Evolutionary conservation across 2,329 filamentous ascomycete species (phyloP).

Genomic region (Passalora sequoiae): DNA sequence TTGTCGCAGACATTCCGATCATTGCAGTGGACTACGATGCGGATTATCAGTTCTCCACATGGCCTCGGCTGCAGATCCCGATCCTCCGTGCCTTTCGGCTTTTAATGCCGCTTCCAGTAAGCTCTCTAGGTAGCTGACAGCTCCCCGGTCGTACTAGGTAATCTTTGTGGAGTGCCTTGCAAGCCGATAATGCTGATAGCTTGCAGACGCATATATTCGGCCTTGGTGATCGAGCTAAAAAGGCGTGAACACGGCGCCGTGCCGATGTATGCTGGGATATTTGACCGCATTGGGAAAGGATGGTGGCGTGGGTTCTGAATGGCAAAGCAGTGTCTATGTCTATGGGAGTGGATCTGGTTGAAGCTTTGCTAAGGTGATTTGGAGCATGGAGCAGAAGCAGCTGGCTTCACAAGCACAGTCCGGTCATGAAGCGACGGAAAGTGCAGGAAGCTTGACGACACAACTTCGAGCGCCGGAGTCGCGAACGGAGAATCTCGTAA

Average conservation of each 20-base stretch:
- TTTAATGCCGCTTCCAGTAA: no score
- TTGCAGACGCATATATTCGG: neutral
- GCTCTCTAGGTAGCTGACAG: no score
- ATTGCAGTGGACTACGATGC: no score
- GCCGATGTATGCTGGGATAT: neutral
- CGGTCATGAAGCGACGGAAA: neutral
- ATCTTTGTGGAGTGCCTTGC: neutral
- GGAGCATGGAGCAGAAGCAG: constrained; percentile 3
- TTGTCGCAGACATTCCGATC: no score
- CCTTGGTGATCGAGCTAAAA: neutral
- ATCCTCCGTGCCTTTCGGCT: neutral
- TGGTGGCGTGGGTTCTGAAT: constrained; percentile 1
- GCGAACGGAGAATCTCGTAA: neutral
- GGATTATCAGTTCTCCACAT: no score
- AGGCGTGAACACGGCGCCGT: neutral
- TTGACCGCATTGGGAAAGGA: constrained; percentile 1
- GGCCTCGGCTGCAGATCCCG: no score
- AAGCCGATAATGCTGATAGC: neutral
- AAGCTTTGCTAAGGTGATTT: neutral
- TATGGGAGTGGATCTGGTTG: constrained; percentile 1
- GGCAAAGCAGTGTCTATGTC: constrained; percentile 1
- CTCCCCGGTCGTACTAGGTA: no score
- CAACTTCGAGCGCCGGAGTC: constrained; percentile 1
- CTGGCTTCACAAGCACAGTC: neutral
- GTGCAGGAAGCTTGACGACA: neutral